A percentile compares a stretch with the other conserved stretches of the same genome.
These are phyloP conservation scores for Zarea fungicola DNA, from an alignment of 2,329 filamentous ascomycete species.

Conservation along the genomic window DNA sequence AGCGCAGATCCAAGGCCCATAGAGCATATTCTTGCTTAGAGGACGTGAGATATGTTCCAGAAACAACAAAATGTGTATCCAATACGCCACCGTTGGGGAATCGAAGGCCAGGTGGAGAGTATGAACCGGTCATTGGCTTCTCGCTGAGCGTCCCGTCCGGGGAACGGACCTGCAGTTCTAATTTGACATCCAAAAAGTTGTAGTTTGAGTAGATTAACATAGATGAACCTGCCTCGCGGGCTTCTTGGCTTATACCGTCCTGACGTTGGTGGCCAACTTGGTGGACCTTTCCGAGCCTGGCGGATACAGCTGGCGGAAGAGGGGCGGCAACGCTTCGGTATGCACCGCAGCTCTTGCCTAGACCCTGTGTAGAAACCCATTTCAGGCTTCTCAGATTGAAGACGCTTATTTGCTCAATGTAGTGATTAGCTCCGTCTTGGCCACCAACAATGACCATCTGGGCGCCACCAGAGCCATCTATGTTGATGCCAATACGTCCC, in stretches of 20 bases:
- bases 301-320: slow-evolving; percentile 59
- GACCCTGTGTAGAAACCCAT: slow-evolving; percentile 83
- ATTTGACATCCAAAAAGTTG: slow-evolving; percentile 94
- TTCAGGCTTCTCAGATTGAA: slow-evolving; percentile 94
- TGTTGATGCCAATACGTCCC: slow-evolving; percentile 78
- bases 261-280: slow-evolving; percentile 34
- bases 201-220: slow-evolving; percentile 99
- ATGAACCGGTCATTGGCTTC: slow-evolving; percentile 79
- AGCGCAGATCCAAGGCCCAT: slow-evolving; percentile 87
- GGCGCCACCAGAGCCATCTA: slow-evolving; percentile 86
- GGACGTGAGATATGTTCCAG: slow-evolving; percentile 93
- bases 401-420: slow-evolving; percentile 97
- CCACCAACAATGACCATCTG: slow-evolving; percentile 98
- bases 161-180: slow-evolving; percentile 84
- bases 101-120: slow-evolving; percentile 84
- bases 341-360: slow-evolving; percentile 90
- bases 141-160: slow-evolving; percentile 81
- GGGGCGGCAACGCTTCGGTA: slow-evolving; percentile 94
- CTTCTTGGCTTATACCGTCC: slow-evolving; percentile 47
- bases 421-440: slow-evolving; percentile 95
- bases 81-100: slow-evolving; percentile 96
- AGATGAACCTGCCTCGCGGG: slow-evolving; percentile 54
- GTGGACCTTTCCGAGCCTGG: slow-evolving; percentile 60
- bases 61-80: slow-evolving; percentile 94
- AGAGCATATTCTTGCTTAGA: slow-evolving; percentile 97